Evolutionary conservation across 2,329 filamentous ascomycete species (phyloP).

Genomic region (Cordyceps fumosorosea): DNA sequence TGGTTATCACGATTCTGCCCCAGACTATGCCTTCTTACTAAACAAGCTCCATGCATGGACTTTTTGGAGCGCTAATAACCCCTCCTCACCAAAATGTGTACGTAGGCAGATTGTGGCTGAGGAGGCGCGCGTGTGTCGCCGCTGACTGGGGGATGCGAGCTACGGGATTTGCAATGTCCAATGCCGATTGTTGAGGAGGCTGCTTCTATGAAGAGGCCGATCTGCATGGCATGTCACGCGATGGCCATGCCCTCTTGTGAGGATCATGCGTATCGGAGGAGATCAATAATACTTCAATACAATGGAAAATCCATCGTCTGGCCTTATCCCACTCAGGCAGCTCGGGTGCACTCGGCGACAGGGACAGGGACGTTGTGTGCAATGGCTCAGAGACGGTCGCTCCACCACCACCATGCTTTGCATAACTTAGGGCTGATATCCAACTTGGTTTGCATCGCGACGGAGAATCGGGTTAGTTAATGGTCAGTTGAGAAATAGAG

Average conservation of each 20-base stretch:
- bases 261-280: background rate
- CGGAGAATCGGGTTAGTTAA: background rate
- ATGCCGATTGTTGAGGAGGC: background rate
- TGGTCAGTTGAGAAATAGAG: background rate
- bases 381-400: background rate
- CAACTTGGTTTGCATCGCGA: background rate
- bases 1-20: background rate
- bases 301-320: background rate
- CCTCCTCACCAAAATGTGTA: background rate
- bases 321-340: background rate
- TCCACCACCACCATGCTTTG: background rate
- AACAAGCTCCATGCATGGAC: background rate
- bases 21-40: background rate
- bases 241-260: background rate
- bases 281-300: background rate
- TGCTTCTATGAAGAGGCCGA: background rate
- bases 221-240: background rate
- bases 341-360: background rate
- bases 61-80: background rate
- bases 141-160: background rate
- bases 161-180: background rate
- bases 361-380: background rate
- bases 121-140: background rate
- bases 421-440: background rate
- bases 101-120: background rate